Base-by-base conservation (phyloP, 179 eudicot genomes). In the Carnegiea gigantea region DNA sequence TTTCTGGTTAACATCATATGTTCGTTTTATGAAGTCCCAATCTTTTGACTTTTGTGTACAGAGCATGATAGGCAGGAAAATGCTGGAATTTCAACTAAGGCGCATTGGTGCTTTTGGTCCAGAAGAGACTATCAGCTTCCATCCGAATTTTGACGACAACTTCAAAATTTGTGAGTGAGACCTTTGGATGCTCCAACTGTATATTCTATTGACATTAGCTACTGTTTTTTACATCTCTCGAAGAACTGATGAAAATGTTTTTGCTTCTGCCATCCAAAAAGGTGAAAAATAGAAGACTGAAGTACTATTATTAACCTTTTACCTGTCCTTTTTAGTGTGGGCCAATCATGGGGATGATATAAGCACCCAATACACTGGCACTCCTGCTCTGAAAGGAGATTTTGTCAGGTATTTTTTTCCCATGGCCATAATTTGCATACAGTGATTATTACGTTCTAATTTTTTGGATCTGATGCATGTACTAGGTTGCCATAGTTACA, bases 341-440 rank as follows among this genome's bases (percentile, higher is more conserved):
- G 99, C 98, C 40, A 92, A 93, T 83, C 99, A 96, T 80, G 99
- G 99, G 71, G 99, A 96, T 86, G 98, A 96, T 78, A 86, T 96
- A 79, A 96, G 99, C 92, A 92, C 90, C 82, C 98, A 96, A 86
- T 96, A 96, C 87, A 92, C 98, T 85, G 99, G 99, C 62, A 96
- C 99, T 84, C 95, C 94, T 77, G 99, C 99, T 84, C 84, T 96
- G 68, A 96, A 96, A 88, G 97, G 98, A 84, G 99, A 96, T 88
- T 94, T 91, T 85, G 99, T 96, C 83, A 96, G 99, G 99, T 94
- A 88, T n/a, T 15, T 57, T 57, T 70, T 18, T 15, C 38, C 71
- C 12, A 9, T 51, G 53, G 30, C 15, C 24, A 18, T 80, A 9
- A 15, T 14, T 53, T 82, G 59, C 26, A 77, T 11, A 7, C 26